Conservation (phyloP, 2,329 filamentous ascomycete species). For the Trichoderma simmonsii region DNA sequence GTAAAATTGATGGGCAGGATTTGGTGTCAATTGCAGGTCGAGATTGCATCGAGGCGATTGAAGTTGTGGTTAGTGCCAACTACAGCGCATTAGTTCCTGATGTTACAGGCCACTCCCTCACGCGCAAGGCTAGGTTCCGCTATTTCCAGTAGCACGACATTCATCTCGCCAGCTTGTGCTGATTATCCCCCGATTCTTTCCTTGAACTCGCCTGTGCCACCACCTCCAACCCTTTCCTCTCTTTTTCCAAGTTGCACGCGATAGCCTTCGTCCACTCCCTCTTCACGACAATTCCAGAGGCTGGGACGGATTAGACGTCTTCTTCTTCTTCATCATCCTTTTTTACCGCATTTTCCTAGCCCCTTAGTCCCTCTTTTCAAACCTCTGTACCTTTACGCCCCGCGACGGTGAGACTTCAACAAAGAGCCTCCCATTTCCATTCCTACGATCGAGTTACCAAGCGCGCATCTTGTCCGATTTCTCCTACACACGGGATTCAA, state of each 20-base stretch:
- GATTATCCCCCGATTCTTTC: conserved; percentile 1
- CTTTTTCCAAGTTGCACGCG: conserved; percentile 1
- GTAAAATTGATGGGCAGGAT: not conserved
- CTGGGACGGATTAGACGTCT: not conserved
- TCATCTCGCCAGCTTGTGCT: not conserved
- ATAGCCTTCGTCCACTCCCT: not conserved
- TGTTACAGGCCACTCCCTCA: not conserved
- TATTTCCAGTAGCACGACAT: conserved; percentile 1
- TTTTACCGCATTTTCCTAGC: not conserved
- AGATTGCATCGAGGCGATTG: not conserved
- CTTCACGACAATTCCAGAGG: not conserved
- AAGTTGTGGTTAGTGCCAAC: not conserved
- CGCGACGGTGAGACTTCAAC: conserved; percentile 31
- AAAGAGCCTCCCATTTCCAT: conserved; percentile 20
- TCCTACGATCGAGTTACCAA: not conserved
- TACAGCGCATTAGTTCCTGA: not conserved
- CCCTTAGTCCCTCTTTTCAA: conserved; percentile 5
- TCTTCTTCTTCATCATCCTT: not conserved
- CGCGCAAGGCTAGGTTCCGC: not conserved
- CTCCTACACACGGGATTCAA: not conserved
- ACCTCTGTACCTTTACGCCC: not conserved
- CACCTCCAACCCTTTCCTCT: not conserved
- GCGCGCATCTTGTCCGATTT: not conserved
- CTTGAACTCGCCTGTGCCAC: conserved; percentile 9
- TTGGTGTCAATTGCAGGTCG: not conserved